Percentiles rank a stretch among this genome's conserved stretches.
Evolutionary conservation across 768 basidiomycete genomes (phyloP).

Genomic region (Lentinula sp.): DNA sequence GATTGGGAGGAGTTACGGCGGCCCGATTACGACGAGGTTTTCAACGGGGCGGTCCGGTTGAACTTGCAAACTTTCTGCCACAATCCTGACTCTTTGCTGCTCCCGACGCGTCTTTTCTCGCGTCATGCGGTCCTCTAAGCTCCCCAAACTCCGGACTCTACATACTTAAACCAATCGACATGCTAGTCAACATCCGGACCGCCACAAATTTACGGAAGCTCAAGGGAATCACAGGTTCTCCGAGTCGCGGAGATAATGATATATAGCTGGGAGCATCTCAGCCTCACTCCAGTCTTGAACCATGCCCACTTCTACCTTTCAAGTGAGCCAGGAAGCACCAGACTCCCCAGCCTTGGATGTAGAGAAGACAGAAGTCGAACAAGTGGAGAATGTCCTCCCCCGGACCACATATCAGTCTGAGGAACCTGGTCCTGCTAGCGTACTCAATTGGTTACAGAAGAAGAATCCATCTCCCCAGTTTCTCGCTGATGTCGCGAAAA

Average conservation of each 20-base stretch:
- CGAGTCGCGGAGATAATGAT: neutral
- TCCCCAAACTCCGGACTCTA: neutral
- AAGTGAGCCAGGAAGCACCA: neutral
- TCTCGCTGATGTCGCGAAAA: constrained; percentile 13
- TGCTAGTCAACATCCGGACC: neutral
- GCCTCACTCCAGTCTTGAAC: neutral
- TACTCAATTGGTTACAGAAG: constrained; percentile 15
- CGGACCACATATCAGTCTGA: constrained; percentile 1
- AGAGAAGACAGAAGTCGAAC: constrained; percentile 11
- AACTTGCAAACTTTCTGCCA: neutral
- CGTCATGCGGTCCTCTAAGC: neutral
- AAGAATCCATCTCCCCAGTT: constrained; percentile 15
- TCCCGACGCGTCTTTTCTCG: neutral
- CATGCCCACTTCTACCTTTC: neutral
- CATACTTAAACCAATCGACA: neutral
- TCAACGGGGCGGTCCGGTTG: neutral
- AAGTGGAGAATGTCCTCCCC: constrained; percentile 5
- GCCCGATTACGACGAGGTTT: neutral
- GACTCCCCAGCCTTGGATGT: neutral
- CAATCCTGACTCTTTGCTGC: neutral
- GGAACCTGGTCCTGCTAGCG: neutral
- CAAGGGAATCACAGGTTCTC: neutral
- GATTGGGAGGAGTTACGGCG: neutral
- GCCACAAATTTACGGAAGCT: neutral
- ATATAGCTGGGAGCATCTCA: neutral